Percentiles rank a stretch among this genome's conserved stretches.
Conservation (phyloP, 805 yeast species). For the Yamadazyma akitaensis region DNA sequence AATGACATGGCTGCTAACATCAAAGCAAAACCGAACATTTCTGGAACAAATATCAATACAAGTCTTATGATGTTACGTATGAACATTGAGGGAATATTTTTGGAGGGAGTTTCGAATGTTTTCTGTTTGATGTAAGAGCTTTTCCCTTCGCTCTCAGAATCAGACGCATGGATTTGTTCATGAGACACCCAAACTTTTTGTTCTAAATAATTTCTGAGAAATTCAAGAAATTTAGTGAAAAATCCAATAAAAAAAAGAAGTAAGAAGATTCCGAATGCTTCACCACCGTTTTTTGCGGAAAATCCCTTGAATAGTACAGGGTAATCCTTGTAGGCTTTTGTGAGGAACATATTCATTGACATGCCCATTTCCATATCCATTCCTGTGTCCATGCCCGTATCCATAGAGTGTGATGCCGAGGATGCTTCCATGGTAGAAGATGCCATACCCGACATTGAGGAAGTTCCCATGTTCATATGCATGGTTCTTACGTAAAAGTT, state of each 20-base stretch:
- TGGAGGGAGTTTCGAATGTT: neutral
- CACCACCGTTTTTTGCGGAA: conserved; percentile 51
- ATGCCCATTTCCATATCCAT: conserved; percentile 11
- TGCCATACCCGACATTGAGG: neutral
- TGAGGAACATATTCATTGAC: conserved; percentile 57
- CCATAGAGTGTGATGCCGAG: conserved; percentile 8
- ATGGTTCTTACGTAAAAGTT: neutral
- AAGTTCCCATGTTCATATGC: conserved; percentile 4
- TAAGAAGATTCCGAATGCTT: conserved; percentile 72
- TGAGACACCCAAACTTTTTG: conserved; percentile 53
- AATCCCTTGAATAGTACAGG: conserved; percentile 63
- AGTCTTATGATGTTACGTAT: conserved; percentile 55
- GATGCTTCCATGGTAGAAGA: conserved; percentile 5
- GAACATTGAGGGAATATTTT: conserved; percentile 7
- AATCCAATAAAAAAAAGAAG: conserved; percentile 58
- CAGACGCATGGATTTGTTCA: conserved; percentile 27
- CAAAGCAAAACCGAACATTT: conserved; percentile 64
- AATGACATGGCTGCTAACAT: conserved; percentile 81
- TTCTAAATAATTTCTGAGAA: conserved; percentile 61
- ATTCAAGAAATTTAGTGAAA: conserved; percentile 56
- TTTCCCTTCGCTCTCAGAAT: conserved; percentile 6
- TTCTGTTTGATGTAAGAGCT: neutral
- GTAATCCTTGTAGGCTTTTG: conserved; percentile 46
- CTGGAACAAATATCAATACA: conserved; percentile 54
- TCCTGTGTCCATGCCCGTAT: conserved; percentile 9